Conservation (phyloP, 2,329 filamentous ascomycete species). For the Botrytis elliptica region DNA sequence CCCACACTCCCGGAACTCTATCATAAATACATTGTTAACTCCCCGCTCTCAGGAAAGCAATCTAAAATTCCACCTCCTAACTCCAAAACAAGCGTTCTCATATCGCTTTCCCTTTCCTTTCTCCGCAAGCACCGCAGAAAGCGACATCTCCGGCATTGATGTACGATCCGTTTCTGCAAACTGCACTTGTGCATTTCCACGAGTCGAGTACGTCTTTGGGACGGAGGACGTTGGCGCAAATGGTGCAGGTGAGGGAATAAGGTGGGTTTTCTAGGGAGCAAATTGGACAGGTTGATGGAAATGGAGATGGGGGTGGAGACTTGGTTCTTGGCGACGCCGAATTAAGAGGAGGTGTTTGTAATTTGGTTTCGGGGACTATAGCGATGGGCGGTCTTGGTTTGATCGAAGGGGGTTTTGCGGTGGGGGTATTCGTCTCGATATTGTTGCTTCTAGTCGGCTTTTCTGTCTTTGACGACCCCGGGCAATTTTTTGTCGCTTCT, state of each 20-base stretch:
- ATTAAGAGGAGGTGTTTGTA: background rate
- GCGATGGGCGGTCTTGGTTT: background rate
- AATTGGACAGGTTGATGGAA: background rate
- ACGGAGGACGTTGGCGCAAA: slow-evolving; percentile 70
- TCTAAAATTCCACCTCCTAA: background rate
- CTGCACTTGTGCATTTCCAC: slow-evolving; percentile 62
- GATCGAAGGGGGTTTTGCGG: background rate
- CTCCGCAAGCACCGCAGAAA: slow-evolving; percentile 67
- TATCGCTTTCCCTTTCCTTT: slow-evolving; percentile 34
- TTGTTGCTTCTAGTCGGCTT: background rate
- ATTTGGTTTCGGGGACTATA: background rate
- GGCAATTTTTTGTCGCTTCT: background rate
- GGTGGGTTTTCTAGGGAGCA: slow-evolving; percentile 60
- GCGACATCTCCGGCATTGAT: slow-evolving; percentile 68
- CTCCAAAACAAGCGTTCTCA: background rate
- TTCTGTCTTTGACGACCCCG: background rate
- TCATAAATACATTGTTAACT: background rate
- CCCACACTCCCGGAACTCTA: background rate
- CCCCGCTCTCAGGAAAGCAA: background rate
- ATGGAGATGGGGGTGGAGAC: background rate
- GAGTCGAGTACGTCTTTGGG: slow-evolving; percentile 50
- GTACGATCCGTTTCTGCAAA: slow-evolving; percentile 59
- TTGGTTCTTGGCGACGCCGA: background rate
- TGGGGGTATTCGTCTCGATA: background rate
- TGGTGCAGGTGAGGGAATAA: slow-evolving; percentile 57